A percentile compares a stretch with the other conserved stretches of the same genome.
phyloP scores from a whole-genome alignment of 1,284 basidiomycete genomes.

The Cutaneotrichosporon sp. region DNA sequence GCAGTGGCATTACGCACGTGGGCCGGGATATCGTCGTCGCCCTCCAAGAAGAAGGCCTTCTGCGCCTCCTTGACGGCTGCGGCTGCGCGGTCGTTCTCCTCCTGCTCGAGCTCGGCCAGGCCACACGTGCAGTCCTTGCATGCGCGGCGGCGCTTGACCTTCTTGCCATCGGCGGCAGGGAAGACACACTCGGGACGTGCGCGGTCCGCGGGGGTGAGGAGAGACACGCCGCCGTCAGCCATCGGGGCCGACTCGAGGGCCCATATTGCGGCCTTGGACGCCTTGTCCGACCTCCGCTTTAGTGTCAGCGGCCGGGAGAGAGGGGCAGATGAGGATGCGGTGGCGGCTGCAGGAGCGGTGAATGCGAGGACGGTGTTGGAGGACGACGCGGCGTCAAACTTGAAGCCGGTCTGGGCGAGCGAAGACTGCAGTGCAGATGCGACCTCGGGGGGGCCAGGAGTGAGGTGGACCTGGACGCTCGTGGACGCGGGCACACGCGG shows the following conservation, averaged over 20 bases:
- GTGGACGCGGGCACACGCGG: constrained; percentile 40
- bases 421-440: constrained; percentile 15
- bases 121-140: constrained; percentile 95
- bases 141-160: constrained; percentile 56
- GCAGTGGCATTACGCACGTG: constrained; percentile 34
- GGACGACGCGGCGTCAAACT: constrained; percentile 28
- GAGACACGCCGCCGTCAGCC: constrained; percentile 49
- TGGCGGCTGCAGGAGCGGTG: constrained; percentile 22
- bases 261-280: constrained; percentile 48
- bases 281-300: constrained; percentile 31
- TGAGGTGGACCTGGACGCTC: constrained; percentile 34
- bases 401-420: constrained; percentile 27
- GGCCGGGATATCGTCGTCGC: constrained; percentile 48
- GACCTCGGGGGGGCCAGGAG: constrained; percentile 27
- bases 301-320: constrained; percentile 36
- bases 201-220: constrained; percentile 53
- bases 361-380: constrained; percentile 29
- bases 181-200: constrained; percentile 49
- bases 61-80: constrained; percentile 36
- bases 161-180: constrained; percentile 42
- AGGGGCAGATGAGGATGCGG: constrained; percentile 13
- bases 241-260: constrained; percentile 43
- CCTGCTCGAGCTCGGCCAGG: constrained; percentile 81
- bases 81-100: constrained; percentile 57
- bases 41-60: constrained; percentile 44